Percentiles rank a stretch among this genome's conserved stretches.
These are phyloP conservation scores for Fusarium sacchari DNA, from an alignment of 2,329 filamentous ascomycete genomes.

Conservation along the genomic window DNA sequence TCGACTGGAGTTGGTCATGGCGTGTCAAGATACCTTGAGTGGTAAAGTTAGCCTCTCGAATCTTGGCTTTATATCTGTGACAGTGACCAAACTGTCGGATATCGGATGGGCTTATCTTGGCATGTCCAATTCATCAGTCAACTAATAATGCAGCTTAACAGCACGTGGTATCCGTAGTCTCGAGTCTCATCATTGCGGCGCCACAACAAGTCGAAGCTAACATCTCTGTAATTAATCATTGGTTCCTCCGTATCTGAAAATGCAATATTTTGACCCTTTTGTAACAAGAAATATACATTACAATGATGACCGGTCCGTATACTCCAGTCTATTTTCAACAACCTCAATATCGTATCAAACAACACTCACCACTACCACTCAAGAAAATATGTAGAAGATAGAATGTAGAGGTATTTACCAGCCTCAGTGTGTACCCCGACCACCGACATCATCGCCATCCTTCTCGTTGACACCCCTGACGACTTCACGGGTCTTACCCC, in stretches of 20 bases:
- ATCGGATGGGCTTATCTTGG: not conserved
- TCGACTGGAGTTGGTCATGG: not conserved
- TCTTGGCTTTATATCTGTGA: not conserved
- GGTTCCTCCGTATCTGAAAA: not conserved
- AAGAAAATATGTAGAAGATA: not conserved
- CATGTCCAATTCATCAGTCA: not conserved
- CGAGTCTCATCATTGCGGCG: not conserved
- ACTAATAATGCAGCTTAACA: not conserved
- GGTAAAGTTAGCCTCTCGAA: not conserved
- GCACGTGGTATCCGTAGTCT: not conserved
- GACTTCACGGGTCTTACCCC: slow-evolving; percentile 58
- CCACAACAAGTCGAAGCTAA: not conserved
- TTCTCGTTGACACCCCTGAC: slow-evolving; percentile 43
- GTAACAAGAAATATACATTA: slow-evolving; percentile 24
- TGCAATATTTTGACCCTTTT: not conserved
- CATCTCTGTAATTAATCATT: not conserved
- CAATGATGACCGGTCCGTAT: slow-evolving; percentile 5
- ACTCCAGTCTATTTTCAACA: not conserved
- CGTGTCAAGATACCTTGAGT: not conserved
- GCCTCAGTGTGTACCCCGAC: slow-evolving; percentile 39
- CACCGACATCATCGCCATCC: slow-evolving; percentile 38
- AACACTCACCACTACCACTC: not conserved
- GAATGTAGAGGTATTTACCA: not conserved
- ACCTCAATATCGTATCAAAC: not conserved
- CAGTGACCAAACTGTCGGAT: not conserved